Evolutionary conservation across 1,139 yeast genomes (phyloP), one percentile per base, ranked within the genome.

Genomic region (Taphrina deformans): DNA sequence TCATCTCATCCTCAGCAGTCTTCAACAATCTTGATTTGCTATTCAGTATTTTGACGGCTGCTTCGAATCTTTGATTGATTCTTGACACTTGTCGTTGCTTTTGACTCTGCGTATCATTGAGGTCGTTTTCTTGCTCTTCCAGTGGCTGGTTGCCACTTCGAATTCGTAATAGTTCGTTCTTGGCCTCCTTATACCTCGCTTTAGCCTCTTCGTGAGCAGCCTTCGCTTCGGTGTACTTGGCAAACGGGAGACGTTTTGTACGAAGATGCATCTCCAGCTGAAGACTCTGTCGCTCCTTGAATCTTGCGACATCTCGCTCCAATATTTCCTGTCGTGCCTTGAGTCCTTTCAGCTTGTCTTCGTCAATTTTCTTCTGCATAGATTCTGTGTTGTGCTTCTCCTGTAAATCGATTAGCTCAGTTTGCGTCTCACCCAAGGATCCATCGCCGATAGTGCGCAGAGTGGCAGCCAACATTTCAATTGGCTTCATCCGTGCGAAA

Each of bases 401-500:
- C 70, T 89, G 91, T 16, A 83, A 75, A 9, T 75, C 75, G 41
- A 85, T 86, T 63, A 90, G 78, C 29, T 77, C 72, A 14, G 82
- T 82, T 70, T 93, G 96, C 67, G 80, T 79, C 2, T 77, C 75
- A 24, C 85, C 75, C 69, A 92, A 76, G 46, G 82, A 79, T 0
- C 85, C 84, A 65, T 85, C 79, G 9, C 89, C 90, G 45, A 91
- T 82, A 0, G 97, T 91, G 65, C 96, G 79, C 72, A 91, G 90
- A 0, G 96, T 89, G 72, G 89, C 96, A 38, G 80, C 73, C 10
- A 95, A 78, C 10, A 93, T 77, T 69, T 85, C 85, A 68, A 88
- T 92, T 0, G 96, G 89, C 16, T 89, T 82, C 68, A 90, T 77
- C 4, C 87, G 84, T 0, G 98, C 96, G 78, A 95, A 95, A 70